phyloP scores from a whole-genome alignment of 257 asterid species.

The Fraxinus anomala region DNA sequence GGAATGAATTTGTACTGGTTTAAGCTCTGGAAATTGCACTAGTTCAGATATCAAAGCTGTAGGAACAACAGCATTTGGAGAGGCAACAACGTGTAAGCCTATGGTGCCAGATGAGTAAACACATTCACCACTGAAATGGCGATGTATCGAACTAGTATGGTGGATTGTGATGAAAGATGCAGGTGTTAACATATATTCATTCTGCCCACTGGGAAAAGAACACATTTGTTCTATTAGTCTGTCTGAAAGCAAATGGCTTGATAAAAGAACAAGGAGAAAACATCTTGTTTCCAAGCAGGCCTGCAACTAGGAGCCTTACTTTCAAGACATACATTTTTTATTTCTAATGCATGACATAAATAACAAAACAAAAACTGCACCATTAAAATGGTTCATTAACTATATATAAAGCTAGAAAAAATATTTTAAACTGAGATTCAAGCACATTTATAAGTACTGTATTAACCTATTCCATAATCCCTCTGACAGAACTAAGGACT shows the following conservation, averaged over 20 bases:
- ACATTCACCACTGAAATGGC: conserved; percentile 32
- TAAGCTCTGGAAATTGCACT: conserved; percentile 35
- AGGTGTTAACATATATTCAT: conserved; percentile 61
- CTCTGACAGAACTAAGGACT: not conserved
- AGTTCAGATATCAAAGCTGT: conserved; percentile 56
- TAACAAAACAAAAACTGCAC: not conserved
- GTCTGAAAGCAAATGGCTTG: not conserved
- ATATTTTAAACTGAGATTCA: not conserved
- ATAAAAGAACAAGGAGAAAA: not conserved
- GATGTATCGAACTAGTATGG: conserved; percentile 38
- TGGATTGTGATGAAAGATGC: conserved; percentile 71
- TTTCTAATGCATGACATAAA: not conserved
- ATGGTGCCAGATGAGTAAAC: conserved; percentile 29
- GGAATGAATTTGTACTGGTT: conserved; percentile 63
- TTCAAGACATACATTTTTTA: conserved; percentile 19
- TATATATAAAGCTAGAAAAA: not conserved
- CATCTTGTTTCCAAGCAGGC: not conserved
- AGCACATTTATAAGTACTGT: not conserved
- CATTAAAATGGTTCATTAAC: not conserved
- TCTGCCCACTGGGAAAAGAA: conserved; percentile 52
- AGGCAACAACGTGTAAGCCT: conserved; percentile 30
- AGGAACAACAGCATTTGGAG: conserved; percentile 36
- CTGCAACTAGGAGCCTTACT: not conserved
- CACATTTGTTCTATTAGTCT: conserved; percentile 1
- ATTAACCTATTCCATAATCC: not conserved